Evolutionary conservation across 2,329 filamentous ascomycete species (phyloP), one percentile per base, ranked within the genome.

Genomic region (Fusarium mundagurra): DNA sequence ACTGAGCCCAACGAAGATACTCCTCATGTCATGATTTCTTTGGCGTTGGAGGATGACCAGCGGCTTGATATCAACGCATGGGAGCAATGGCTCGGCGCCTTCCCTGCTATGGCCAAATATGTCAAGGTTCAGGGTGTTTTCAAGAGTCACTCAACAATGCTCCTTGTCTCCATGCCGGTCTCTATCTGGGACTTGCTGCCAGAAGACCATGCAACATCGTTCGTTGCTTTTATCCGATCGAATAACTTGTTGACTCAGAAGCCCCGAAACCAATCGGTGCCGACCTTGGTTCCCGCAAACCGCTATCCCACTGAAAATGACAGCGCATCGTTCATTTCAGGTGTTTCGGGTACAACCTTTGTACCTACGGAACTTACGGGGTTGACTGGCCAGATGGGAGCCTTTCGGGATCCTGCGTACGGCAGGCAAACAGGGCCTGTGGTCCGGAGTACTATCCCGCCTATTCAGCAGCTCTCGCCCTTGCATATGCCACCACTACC

Each of bases 91-190:
- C 83, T 91, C 7, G 80, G 83, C 34, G 85, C 83, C 24, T 89
- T 90, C 69, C 89, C 89, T 1, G 86, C 88, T 6, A 81, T 91
- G 63, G 88, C 88, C 47, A 90, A 88, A 73, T 88, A 90, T 71
- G 88, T 90, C 79, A 89, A 89, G 75, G 86, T 91, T 11, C 88
- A 91, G 74, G 89, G 88, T 14, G 85, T 90, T 2, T 91, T 90
- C 79, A 89, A 89, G 76, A 91, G 89, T 57, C 88, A 90, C 74
- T 91, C 89, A 1, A 91, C 87, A 0, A 80, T 91, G 47, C 83
- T 91, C 11, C 79, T 91, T 12, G 80, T 91, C 6, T 91, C 89
- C 0, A 83, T 91, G 77, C 89, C 89, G 0, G 86, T 91, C 17
- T 88, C 88, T 80, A 82, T 91, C 7, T 91, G 89, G 89, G 87